phyloP scores from a whole-genome alignment of 1,284 basidiomycete genomes.

The Cryptococcus amylolentus region DNA sequence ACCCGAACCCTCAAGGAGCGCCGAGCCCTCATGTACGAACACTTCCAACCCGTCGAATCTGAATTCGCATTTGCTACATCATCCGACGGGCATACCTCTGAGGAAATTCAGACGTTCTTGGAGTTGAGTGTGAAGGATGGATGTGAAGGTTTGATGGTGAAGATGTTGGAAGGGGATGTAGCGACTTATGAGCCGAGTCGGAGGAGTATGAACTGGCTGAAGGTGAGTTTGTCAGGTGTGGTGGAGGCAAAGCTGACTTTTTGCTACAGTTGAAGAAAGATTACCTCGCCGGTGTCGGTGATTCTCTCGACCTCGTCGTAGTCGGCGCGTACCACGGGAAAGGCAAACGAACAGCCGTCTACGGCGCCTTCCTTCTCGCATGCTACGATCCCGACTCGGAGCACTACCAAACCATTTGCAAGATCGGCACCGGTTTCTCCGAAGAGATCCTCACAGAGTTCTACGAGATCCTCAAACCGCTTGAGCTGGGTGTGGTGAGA shows the following conservation, averaged over 20 bases:
- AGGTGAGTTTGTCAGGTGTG: slow-evolving; percentile 56
- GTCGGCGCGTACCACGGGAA: slow-evolving; percentile 96
- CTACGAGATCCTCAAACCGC: slow-evolving; percentile 72
- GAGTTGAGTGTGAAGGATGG: slow-evolving; percentile 97
- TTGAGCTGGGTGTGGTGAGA: slow-evolving; percentile 63
- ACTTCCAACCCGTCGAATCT: slow-evolving; percentile 77
- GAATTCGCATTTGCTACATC: slow-evolving; percentile 93
- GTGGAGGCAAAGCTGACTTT: not conserved
- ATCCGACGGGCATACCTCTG: slow-evolving; percentile 82
- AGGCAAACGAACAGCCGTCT: slow-evolving; percentile 94
- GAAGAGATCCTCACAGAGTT: slow-evolving; percentile 85
- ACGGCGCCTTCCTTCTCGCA: slow-evolving; percentile 91
- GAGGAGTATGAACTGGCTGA: slow-evolving; percentile 95
- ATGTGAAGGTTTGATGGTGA: slow-evolving; percentile 99
- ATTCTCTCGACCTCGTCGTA: slow-evolving; percentile 95
- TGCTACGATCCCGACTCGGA: slow-evolving; percentile 90
- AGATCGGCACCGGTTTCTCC: slow-evolving; percentile 97
- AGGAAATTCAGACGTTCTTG: slow-evolving; percentile 92
- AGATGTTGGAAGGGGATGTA: slow-evolving; percentile 87
- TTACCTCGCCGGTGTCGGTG: slow-evolving; percentile 93
- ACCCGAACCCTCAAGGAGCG: slow-evolving; percentile 57
- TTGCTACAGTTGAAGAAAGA: slow-evolving; percentile 83
- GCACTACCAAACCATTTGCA: slow-evolving; percentile 94
- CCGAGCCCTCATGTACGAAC: slow-evolving; percentile 67
- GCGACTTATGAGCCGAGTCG: slow-evolving; percentile 94